These are phyloP conservation scores for Aspergillus coremiiformis DNA, from an alignment of 495 filamentous ascomycete species.

Conservation along the genomic window DNA sequence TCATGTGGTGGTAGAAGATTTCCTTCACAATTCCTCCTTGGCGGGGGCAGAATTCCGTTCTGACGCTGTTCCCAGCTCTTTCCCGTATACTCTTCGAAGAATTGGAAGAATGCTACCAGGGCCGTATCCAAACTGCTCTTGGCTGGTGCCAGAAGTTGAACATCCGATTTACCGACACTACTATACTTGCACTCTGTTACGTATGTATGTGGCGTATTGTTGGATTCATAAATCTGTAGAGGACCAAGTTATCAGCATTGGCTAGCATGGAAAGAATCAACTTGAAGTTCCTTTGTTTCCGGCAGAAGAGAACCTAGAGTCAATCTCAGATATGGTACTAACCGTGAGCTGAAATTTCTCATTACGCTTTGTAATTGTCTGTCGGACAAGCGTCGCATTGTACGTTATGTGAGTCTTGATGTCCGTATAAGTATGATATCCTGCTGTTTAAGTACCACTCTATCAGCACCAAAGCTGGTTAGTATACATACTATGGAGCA, in stretches of 20 bases:
- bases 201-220: slow-evolving; percentile 41
- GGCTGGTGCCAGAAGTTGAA: slow-evolving; percentile 26
- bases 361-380: slow-evolving; percentile 6
- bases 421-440: slow-evolving; percentile 22
- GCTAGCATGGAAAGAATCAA: neutral
- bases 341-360: slow-evolving; percentile 28
- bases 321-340: slow-evolving; percentile 9
- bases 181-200: slow-evolving; percentile 31
- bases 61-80: slow-evolving; percentile 48
- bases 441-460: slow-evolving; percentile 8
- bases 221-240: slow-evolving; percentile 46
- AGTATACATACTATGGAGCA: neutral
- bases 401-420: slow-evolving; percentile 8
- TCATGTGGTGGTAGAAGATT: slow-evolving; percentile 20
- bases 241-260: neutral
- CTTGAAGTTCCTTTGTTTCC: neutral
- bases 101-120: slow-evolving; percentile 41
- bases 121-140: slow-evolving; percentile 28
- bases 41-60: slow-evolving; percentile 7
- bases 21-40: slow-evolving; percentile 19
- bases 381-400: slow-evolving; percentile 15
- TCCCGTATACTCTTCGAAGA: slow-evolving; percentile 50
- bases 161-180: slow-evolving; percentile 17
- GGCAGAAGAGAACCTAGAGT: too few species aligned
- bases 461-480: neutral